These are phyloP conservation scores for Aspergillus bombycis DNA, from an alignment of 2,329 filamentous ascomycete genomes.

Conservation along the genomic window DNA sequence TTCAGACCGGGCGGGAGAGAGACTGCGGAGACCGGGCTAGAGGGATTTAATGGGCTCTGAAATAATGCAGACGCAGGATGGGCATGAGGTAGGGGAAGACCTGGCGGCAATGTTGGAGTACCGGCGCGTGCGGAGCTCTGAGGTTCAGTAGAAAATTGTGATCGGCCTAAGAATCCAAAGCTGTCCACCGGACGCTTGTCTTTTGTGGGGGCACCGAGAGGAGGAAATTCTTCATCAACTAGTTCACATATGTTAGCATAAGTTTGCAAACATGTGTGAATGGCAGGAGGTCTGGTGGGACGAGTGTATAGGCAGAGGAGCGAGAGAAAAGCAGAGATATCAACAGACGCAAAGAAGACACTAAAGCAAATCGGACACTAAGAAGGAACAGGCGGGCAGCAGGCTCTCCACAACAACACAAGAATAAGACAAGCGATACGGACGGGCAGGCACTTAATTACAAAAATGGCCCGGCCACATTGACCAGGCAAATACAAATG, in stretches of 20 bases:
- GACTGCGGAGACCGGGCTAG: slow-evolving; percentile 34
- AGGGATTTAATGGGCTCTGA: slow-evolving; percentile 33
- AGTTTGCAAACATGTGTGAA: slow-evolving; percentile 8
- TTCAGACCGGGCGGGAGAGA: slow-evolving; percentile 34
- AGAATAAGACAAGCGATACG: slow-evolving; percentile 31
- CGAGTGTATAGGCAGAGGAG: slow-evolving; percentile 13
- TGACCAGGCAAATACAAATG: slow-evolving; percentile 33
- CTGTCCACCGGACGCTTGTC: slow-evolving; percentile 38
- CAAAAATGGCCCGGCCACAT: slow-evolving; percentile 31
- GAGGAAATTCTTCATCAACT: slow-evolving; percentile 53
- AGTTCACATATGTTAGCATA: slow-evolving; percentile 34
- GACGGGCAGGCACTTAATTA: slow-evolving; percentile 38
- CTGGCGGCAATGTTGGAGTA: slow-evolving; percentile 45
- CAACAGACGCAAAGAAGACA: slow-evolving; percentile 10
- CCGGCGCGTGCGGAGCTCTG: slow-evolving; percentile 35
- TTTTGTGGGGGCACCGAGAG: slow-evolving; percentile 44
- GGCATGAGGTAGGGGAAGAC: slow-evolving; percentile 45
- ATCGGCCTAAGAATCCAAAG: slow-evolving; percentile 41
- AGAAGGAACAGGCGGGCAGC: slow-evolving; percentile 18
- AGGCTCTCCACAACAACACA: slow-evolving; percentile 19
- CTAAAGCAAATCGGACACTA: neutral
- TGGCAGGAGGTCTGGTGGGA: slow-evolving; percentile 7
- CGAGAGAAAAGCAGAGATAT: neutral
- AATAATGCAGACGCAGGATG: slow-evolving; percentile 41
- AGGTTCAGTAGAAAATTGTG: slow-evolving; percentile 37